These are phyloP conservation scores for Diddensiella caesifluorescens DNA, from an alignment of 805 yeast genomes.

Conservation along the genomic window DNA sequence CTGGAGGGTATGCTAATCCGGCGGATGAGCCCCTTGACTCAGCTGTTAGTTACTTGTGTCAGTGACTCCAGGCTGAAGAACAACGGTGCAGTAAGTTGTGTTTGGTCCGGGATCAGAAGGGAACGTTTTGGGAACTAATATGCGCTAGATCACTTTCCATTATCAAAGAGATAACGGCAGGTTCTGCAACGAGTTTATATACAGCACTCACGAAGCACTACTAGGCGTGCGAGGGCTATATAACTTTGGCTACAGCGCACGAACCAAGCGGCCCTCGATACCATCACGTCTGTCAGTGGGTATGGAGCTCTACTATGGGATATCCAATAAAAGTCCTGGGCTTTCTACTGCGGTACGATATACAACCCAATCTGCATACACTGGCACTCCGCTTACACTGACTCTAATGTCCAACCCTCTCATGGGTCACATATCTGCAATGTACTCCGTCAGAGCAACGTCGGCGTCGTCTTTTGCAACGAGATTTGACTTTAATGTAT, in stretches of 20 bases:
- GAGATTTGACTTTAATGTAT: conserved; percentile 81
- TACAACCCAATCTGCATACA: conserved; percentile 75
- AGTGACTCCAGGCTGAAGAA: conserved; percentile 55
- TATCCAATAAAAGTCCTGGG: conserved; percentile 81
- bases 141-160: conserved; percentile 31
- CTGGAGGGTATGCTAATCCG: conserved; percentile 83
- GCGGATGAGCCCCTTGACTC: conserved; percentile 53
- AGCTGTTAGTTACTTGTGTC: conserved; percentile 66
- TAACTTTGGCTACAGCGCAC: conserved; percentile 42
- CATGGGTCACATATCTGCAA: conserved; percentile 80
- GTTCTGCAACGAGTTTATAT: conserved; percentile 66
- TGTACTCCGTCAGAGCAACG: conserved; percentile 80
- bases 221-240: conserved; percentile 77
- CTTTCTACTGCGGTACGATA: conserved; percentile 79
- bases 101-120: too few relatives aligned
- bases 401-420: conserved; percentile 84
- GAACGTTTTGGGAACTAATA: background rate
- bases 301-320: conserved; percentile 84
- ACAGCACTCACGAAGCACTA: conserved; percentile 77
- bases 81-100: conserved; percentile 44
- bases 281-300: conserved; percentile 67
- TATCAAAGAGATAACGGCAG: conserved; percentile 63
- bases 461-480: conserved; percentile 69
- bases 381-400: conserved; percentile 86
- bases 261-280: conserved; percentile 9